phyloP scores from a whole-genome alignment of 75 land plant genomes.

The Chamaecyparis obtusa region DNA sequence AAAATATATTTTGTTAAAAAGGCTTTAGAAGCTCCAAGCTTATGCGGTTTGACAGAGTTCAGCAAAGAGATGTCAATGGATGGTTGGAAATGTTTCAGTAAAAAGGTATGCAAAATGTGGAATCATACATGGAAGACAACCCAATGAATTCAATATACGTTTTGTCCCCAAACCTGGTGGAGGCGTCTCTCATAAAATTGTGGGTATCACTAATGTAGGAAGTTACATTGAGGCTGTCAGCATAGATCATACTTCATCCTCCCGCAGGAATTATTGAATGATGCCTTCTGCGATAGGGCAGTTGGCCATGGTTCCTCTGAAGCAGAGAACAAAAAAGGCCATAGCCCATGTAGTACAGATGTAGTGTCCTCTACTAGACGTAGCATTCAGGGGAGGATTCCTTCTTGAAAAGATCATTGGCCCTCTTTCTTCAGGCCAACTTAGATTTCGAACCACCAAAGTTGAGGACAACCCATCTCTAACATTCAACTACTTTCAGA shows the following conservation, averaged over 20 bases:
- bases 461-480: slow-evolving; percentile 40
- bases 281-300: slow-evolving; percentile 33
- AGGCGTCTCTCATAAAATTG: slow-evolving; percentile 57
- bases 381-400: slow-evolving; percentile 58
- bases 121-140: slow-evolving; percentile 84
- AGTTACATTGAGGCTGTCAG: slow-evolving; percentile 71
- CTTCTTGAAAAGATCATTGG: slow-evolving; percentile 48
- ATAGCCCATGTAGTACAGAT: slow-evolving; percentile 31
- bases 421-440: slow-evolving; percentile 40
- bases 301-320: slow-evolving; percentile 52
- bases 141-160: slow-evolving; percentile 75
- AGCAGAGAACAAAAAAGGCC: slow-evolving; percentile 55
- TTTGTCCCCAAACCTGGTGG: slow-evolving; percentile 49
- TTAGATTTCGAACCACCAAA: slow-evolving; percentile 24
- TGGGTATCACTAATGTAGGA: slow-evolving; percentile 67
- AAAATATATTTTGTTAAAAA: no score
- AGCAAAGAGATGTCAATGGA: no score
- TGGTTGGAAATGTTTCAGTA: no score
- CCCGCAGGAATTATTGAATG: slow-evolving; percentile 7
- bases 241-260: slow-evolving; percentile 19
- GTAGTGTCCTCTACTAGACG: slow-evolving; percentile 15
- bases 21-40: no score
- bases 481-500: slow-evolving; percentile 55
- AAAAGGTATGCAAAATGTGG: slow-evolving; percentile 25
- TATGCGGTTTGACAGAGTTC: no score